Conservation (phyloP, 1,139 yeast species). For the Debaryomyces sp. region DNA sequence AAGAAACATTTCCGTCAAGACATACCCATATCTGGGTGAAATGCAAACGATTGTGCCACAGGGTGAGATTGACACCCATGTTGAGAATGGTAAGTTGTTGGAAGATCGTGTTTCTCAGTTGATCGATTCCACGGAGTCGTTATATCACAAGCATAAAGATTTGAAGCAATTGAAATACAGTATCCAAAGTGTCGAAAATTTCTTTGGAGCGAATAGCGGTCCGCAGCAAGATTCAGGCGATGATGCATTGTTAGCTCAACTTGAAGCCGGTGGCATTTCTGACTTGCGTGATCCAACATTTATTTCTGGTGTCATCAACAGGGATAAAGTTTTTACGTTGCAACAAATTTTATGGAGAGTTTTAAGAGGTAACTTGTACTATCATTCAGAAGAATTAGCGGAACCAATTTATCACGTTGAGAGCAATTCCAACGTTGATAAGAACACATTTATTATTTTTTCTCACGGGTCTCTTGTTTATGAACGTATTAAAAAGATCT, state of each 20-base stretch:
- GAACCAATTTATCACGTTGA: slow-evolving; percentile 48
- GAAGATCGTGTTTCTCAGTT: slow-evolving; percentile 48
- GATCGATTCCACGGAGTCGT: slow-evolving; percentile 37
- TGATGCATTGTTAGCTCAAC: slow-evolving; percentile 28
- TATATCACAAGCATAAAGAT: slow-evolving; percentile 38
- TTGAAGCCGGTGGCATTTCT: slow-evolving; percentile 29
- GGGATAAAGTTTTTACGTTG: slow-evolving; percentile 67
- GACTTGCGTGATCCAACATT: slow-evolving; percentile 39
- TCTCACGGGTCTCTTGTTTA: slow-evolving; percentile 47
- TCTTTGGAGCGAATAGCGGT: slow-evolving; percentile 46
- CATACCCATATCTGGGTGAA: slow-evolving; percentile 49
- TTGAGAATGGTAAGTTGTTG: slow-evolving; percentile 60
- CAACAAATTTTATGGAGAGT: slow-evolving; percentile 94
- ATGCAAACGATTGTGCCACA: slow-evolving; percentile 45
- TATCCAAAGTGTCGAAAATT: slow-evolving; percentile 65
- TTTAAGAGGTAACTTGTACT: slow-evolving; percentile 84
- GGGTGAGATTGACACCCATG: slow-evolving; percentile 75
- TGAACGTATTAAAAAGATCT: slow-evolving; percentile 44
- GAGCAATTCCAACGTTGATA: slow-evolving; percentile 32
- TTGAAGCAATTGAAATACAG: slow-evolving; percentile 41
- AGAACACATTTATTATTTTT: slow-evolving; percentile 48
- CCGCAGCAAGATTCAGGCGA: slow-evolving; percentile 18
- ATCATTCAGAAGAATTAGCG: slow-evolving; percentile 67
- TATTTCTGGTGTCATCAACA: slow-evolving; percentile 81
- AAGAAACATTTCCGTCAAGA: slow-evolving; percentile 46